Percentiles rank a stretch among this genome's conserved stretches.
These are phyloP conservation scores for Nigrospora osmanthi DNA, from an alignment of 2,329 filamentous ascomycete species.

Conservation along the genomic window DNA sequence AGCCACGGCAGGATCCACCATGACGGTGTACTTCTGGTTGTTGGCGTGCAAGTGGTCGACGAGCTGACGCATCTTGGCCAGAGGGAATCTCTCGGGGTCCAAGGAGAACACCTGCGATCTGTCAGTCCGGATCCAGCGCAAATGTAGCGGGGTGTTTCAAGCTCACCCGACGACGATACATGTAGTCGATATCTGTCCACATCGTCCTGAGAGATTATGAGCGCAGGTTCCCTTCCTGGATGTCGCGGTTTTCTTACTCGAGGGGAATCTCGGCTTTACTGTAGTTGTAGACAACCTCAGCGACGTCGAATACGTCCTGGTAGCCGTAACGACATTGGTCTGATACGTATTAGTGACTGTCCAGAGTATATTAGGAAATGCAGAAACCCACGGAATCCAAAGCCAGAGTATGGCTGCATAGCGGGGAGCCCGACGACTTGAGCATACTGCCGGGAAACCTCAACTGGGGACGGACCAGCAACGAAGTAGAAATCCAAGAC, in stretches of 20 bases:
- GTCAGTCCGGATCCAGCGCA: conserved; percentile 4
- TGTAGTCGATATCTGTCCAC: conserved; percentile 61
- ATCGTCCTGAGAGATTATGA: conserved; percentile 32
- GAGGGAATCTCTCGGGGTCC: conserved; percentile 55
- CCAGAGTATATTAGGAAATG: background rate
- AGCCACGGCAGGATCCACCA: conserved; percentile 65
- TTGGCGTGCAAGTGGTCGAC: conserved; percentile 58
- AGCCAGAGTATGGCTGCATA: conserved; percentile 58
- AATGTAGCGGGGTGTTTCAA: background rate
- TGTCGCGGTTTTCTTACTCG: conserved; percentile 26
- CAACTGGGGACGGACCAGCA: conserved; percentile 48
- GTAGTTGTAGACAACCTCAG: conserved; percentile 62
- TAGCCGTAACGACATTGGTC: conserved; percentile 60
- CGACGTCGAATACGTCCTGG: conserved; percentile 54
- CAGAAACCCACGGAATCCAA: conserved; percentile 35
- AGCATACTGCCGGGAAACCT: conserved; percentile 52
- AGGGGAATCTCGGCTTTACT: conserved; percentile 57
- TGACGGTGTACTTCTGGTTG: conserved; percentile 65
- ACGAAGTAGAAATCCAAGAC: conserved; percentile 67
- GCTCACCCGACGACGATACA: conserved; percentile 39
- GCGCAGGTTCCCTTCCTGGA: too few species aligned
- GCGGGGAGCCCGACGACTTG: conserved; percentile 47
- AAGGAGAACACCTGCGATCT: conserved; percentile 48
- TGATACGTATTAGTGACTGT: conserved; percentile 21
- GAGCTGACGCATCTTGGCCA: conserved; percentile 55